Evolutionary conservation across 192 early-diverging fungal species (phyloP).

Genomic region (Dissophora ornata): DNA sequence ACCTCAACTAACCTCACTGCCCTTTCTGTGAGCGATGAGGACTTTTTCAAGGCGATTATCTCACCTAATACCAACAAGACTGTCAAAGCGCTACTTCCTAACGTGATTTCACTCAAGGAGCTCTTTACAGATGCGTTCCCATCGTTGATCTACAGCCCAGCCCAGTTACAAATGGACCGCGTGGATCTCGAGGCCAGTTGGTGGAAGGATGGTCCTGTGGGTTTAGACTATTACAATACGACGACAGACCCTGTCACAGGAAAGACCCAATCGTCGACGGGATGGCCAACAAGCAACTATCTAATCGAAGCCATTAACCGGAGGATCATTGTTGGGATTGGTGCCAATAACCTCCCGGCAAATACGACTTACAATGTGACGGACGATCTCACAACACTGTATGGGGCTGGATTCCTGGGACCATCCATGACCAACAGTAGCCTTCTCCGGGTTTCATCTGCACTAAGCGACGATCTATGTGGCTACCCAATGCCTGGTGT

Average conservation of each 20-base stretch:
- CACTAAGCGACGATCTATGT: slow-evolving; percentile 2
- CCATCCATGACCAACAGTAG: slow-evolving; percentile 36
- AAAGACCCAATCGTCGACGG: slow-evolving; percentile 11
- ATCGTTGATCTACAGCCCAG: slow-evolving; percentile 26
- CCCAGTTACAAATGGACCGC: slow-evolving; percentile 17
- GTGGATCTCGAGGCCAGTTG: slow-evolving; percentile 15
- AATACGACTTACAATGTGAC: slow-evolving; percentile 45
- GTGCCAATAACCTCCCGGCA: slow-evolving; percentile 20
- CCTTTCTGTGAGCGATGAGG: slow-evolving; percentile 18
- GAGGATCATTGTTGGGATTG: slow-evolving; percentile 26
- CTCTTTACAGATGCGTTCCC: slow-evolving; percentile 36
- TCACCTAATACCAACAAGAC: slow-evolving; percentile 46
- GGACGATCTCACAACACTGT: slow-evolving; percentile 32
- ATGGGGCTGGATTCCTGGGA: slow-evolving; percentile 9
- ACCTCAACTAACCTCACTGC: neutral
- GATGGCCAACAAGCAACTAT: slow-evolving; percentile 48
- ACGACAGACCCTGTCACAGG: slow-evolving; percentile 18
- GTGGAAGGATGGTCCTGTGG: slow-evolving; percentile 39
- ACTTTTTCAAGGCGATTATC: slow-evolving; percentile 11
- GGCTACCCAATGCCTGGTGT: slow-evolving; percentile 29
- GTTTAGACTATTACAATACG: slow-evolving; percentile 46
- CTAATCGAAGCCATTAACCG: slow-evolving; percentile 16
- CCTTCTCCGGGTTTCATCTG: slow-evolving; percentile 16
- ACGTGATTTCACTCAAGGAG: slow-evolving; percentile 28
- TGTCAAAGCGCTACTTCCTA: slow-evolving; percentile 25